Evolutionary conservation across 257 asterid species (phyloP).

Genomic region (Scutellaria minor): DNA sequence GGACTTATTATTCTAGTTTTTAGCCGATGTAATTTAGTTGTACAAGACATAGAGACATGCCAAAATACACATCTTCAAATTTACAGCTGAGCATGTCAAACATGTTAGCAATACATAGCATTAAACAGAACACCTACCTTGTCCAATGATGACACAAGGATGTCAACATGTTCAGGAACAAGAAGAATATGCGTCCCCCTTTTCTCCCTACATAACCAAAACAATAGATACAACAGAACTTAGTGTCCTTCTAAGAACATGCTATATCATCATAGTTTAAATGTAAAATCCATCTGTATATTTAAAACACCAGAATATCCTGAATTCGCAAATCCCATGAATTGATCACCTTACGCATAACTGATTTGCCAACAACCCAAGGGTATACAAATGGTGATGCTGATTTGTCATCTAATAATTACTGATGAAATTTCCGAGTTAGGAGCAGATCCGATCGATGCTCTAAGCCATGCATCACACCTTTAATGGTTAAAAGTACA

Average conservation of each 20-base stretch:
- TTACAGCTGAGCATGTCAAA: background rate
- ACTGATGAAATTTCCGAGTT: background rate
- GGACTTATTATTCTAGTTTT: too few relatives aligned
- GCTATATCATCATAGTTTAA: background rate
- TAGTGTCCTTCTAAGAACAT: background rate
- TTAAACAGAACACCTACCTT: slow-evolving; percentile 57
- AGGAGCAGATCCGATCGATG: slow-evolving; percentile 10
- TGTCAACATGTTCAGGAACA: slow-evolving; percentile 92
- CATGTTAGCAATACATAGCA: slow-evolving; percentile 3
- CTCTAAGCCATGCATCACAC: slow-evolving; percentile 16
- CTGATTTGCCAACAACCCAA: slow-evolving; percentile 18
- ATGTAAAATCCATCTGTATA: background rate
- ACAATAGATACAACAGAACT: slow-evolving; percentile 10
- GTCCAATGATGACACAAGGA: slow-evolving; percentile 67
- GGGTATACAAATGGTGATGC: slow-evolving; percentile 10
- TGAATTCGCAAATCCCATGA: background rate
- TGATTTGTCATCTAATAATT: background rate
- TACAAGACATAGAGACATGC: too few relatives aligned
- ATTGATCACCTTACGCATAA: background rate
- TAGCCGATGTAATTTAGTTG: too few relatives aligned
- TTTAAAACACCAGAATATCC: slow-evolving; percentile 19
- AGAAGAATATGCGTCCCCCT: slow-evolving; percentile 88
- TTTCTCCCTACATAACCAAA: slow-evolving; percentile 69
- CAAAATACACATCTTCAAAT: background rate
- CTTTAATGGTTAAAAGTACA: background rate